Percentiles rank a stretch among this genome's conserved stretches.
Evolutionary conservation across 768 basidiomycete genomes (phyloP).

Genomic region (Leccinum truebloodii): DNA sequence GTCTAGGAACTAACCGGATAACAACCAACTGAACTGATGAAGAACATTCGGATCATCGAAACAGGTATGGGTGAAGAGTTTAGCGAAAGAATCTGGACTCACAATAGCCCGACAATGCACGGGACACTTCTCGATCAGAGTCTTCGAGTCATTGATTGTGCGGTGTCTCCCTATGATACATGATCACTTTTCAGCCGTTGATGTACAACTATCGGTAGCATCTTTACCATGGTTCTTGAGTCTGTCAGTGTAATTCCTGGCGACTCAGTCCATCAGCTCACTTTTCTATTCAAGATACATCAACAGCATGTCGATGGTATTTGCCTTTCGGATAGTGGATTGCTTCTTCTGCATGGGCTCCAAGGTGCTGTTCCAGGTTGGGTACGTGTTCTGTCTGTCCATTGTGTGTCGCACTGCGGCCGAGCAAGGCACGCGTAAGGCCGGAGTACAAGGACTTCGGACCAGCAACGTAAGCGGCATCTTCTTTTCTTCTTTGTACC

Average conservation of each 20-base stretch:
- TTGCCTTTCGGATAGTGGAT: constrained; percentile 96
- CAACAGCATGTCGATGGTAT: constrained; percentile 96
- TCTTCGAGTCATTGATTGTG: constrained; percentile 92
- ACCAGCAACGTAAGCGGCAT: no score
- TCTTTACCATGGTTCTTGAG: constrained; percentile 98
- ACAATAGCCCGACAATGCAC: constrained; percentile 97
- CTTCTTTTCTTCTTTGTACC: no score
- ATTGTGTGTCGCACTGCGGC: no score
- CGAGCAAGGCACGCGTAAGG: no score
- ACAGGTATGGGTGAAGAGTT: no score
- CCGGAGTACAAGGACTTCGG: no score
- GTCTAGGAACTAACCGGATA: no score
- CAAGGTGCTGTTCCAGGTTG: constrained; percentile 98
- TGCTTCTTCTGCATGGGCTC: constrained; percentile 99
- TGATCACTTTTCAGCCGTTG: constrained; percentile 86
- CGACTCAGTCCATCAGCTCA: neutral
- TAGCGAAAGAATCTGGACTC: no score
- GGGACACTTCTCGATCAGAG: constrained; percentile 99
- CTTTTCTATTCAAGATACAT: constrained; percentile 56
- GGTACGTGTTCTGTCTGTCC: constrained; percentile 46
- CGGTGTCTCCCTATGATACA: constrained; percentile 90
- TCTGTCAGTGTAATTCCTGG: constrained; percentile 58
- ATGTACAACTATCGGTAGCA: constrained; percentile 96
- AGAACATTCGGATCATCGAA: no score
- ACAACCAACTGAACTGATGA: no score